Evolutionary conservation across 805 yeast genomes (phyloP).

Genomic region (Teunomyces gatunensis): DNA sequence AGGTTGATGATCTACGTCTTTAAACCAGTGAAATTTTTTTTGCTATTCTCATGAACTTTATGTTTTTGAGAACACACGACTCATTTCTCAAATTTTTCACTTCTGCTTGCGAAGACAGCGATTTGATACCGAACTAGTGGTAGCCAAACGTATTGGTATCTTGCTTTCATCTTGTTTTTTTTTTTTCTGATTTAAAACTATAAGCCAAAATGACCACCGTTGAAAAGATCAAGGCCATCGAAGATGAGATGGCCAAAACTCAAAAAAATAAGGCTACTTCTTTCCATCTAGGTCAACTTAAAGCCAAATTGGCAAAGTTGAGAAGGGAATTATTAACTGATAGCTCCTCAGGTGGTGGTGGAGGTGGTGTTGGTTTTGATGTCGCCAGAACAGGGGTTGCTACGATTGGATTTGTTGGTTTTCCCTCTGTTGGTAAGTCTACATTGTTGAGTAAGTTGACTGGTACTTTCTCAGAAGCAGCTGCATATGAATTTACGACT

Average conservation of each 20-base stretch:
- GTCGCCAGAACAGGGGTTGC: slow-evolving; percentile 99
- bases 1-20: neutral
- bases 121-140: neutral
- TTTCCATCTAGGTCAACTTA: slow-evolving; percentile 94
- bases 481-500: slow-evolving; percentile 96
- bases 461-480: slow-evolving; percentile 97
- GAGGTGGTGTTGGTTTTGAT: slow-evolving; percentile 92
- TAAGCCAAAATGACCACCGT: slow-evolving; percentile 41
- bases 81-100: slow-evolving; percentile 10
- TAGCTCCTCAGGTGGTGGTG: slow-evolving; percentile 73
- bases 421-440: slow-evolving; percentile 92
- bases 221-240: slow-evolving; percentile 77
- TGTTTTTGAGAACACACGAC: slow-evolving; percentile 15
- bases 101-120: neutral
- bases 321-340: slow-evolving; percentile 82
- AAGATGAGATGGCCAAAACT: slow-evolving; percentile 96
- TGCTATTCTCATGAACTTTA: neutral
- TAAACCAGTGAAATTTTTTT: slow-evolving; percentile 15
- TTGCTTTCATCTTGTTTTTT: too few species aligned
- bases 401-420: slow-evolving; percentile 95
- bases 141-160: neutral
- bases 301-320: slow-evolving; percentile 93
- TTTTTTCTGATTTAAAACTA: neutral
- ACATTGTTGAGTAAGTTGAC: slow-evolving; percentile 85
- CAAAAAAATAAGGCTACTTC: slow-evolving; percentile 98